Base-by-base conservation (phyloP, 2,329 filamentous ascomycete species). In the Cladophialophora immunda region DNA sequence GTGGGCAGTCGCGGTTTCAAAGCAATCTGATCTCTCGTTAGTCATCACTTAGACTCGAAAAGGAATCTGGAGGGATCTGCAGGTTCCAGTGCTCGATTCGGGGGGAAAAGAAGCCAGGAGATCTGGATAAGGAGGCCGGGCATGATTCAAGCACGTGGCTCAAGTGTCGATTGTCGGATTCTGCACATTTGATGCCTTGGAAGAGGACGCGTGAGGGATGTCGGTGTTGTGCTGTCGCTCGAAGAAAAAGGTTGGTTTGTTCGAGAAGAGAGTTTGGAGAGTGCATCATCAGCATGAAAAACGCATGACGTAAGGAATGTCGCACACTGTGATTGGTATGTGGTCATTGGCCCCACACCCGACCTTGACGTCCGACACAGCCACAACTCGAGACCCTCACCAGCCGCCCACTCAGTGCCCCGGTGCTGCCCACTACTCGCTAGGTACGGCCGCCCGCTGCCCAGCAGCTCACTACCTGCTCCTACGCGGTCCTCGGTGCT, bases 11-110 rank as follows among this genome's bases (percentile, higher is more conserved):
- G 41, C 17, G n/a, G 41, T 11, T 47, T 22, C n/a, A 50, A 50
- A 50, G 22, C 19, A 25, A 50, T 50, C 19, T 50, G 45, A 50
- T 50, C 45, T 50, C 19, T 50, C 17, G 45, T 50, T 50, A 50
- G 45, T 50, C 19, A 25, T 50, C 45, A 25, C 9, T 50, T 50
- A 50, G 22, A 27, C 45, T 50, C 22, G 45, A 50, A 50, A 27
- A 25, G 45, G 45, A 50, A 50, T 50, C 45, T 50, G 11, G 45
- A 50, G 45, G 45, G 45, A 50, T 50, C 45, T 50, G 45, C 45
- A 25, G 45, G 45, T 25, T 50, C 22, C 22, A 13, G 13, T 50
- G 45, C 45, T 41, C 38, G n/a, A 41, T 41, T 41, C 38, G n/a
- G n/a, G 15, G 45, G 45, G 17, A 8, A 15, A 2, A 13, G 45